Evolutionary conservation across 495 filamentous ascomycete genomes (phyloP), one percentile per base, ranked within the genome.

Genomic region (Tuber melanosporum): DNA sequence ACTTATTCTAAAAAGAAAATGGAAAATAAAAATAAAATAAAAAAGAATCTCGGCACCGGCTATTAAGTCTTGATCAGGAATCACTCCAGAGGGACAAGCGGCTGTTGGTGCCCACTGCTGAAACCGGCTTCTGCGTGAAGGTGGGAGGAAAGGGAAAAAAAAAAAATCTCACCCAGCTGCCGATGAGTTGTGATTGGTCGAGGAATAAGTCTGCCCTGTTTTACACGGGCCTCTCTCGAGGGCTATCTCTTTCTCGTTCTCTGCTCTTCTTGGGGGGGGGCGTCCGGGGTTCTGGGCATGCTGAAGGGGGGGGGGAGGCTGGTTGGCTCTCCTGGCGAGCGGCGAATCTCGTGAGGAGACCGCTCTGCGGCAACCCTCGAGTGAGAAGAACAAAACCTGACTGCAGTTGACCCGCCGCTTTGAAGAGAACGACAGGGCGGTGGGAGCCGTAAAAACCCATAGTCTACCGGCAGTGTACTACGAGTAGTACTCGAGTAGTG

Each of bases 61-160:
- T 80, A 75, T 78, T 77, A 76, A 66, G 77, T 72, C 57, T 15
- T 10, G 14, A 66, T 66, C 75, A 80, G 78, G 78, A 76, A 80
- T 72, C 36, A 71, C 76, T 70, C 73, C 47, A 52, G 79, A 76
- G 47, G 20, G 71, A 74, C 74, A 76, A 74, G 78, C 78, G 78
- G 76, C 76, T 80, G 78, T 78, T 79, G 78, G 76, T 42, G 72
- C 46, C 70, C 39, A 57, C 44, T 71, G 71, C 75, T 80, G 78
- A 80, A 80, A 80, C 78, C 78, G 77, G 78, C 78, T 80, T 80
- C 75, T 80, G 76, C 36, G 70, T 57, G 70, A 46, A 52, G 36
- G 45, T n/a, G 5, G 42, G 57, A 12, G 32, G n/a, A 17, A 19
- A 32, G n/a, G 57, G 57, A 66, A 69, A 57, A 69, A 71, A 39